Conservation (phyloP, 2,329 filamentous ascomycete genomes). For the Blastomyces parvus region DNA sequence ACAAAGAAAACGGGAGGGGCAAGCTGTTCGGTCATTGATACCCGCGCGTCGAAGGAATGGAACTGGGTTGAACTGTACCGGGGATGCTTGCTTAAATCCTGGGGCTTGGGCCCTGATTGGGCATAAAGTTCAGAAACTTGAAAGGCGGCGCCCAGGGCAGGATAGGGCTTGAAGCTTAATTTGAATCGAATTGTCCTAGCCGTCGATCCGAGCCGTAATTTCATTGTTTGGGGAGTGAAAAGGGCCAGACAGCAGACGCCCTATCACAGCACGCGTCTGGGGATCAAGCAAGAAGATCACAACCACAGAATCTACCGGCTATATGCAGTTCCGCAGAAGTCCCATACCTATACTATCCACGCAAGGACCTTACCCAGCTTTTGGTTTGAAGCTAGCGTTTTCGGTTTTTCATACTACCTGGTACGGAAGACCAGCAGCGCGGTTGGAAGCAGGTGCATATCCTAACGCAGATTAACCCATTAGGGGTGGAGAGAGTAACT, state of each 20-base stretch:
- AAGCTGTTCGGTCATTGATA: background rate
- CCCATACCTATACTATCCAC: background rate
- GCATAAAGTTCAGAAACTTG: too few relatives aligned
- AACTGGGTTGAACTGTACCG: background rate
- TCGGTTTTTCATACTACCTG: background rate
- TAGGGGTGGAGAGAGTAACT: too few relatives aligned
- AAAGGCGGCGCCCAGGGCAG: too few relatives aligned
- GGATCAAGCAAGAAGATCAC: background rate
- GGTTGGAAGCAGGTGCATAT: background rate
- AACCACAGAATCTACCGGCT: background rate
- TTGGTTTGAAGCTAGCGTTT: background rate
- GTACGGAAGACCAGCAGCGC: background rate
- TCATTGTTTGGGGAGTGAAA: background rate
- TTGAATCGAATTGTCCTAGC: constrained; percentile 1
- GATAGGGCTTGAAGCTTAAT: background rate
- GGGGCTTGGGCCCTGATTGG: background rate
- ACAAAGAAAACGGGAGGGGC: background rate
- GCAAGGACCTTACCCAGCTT: background rate
- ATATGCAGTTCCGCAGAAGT: background rate
- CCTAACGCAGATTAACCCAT: too few relatives aligned
- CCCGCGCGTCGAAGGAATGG: background rate
- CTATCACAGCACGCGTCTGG: background rate
- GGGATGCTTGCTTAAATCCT: background rate
- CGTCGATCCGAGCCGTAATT: background rate
- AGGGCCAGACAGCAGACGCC: background rate